A percentile compares a stretch with the other conserved stretches of the same genome.
phyloP scores from a whole-genome alignment of 306 rosid species.

The Vachellia collinsii region DNA sequence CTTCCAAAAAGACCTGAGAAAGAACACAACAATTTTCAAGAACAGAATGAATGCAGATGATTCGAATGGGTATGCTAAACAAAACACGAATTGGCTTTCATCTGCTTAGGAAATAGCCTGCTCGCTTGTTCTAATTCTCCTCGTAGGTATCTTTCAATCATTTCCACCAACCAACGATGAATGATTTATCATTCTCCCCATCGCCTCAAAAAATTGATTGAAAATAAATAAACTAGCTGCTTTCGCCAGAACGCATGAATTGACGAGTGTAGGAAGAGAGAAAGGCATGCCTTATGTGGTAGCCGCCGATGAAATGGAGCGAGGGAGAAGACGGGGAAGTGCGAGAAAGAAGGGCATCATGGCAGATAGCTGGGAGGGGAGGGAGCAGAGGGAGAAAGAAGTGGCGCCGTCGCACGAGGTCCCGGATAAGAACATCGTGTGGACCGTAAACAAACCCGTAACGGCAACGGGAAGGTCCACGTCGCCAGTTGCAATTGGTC shows the following conservation, averaged over 20 bases:
- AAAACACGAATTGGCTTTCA: slow-evolving; percentile 1
- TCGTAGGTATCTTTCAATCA: neutral
- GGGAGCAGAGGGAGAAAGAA: slow-evolving; percentile 1
- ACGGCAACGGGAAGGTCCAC: slow-evolving; percentile 35
- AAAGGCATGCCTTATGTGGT: slow-evolving; percentile 30
- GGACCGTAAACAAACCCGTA: slow-evolving; percentile 47
- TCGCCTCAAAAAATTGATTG: neutral
- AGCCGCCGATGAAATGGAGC: neutral
- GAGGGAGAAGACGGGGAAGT: neutral
- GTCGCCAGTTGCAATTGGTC: slow-evolving; percentile 27
- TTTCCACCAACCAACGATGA: neutral
- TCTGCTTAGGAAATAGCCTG: neutral
- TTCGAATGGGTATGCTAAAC: neutral
- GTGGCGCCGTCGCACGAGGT: slow-evolving; percentile 17
- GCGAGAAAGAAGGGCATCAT: neutral
- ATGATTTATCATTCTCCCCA: neutral
- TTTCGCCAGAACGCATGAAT: neutral
- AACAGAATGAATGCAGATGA: neutral
- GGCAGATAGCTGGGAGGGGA: neutral
- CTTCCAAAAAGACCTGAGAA: slow-evolving; percentile 43
- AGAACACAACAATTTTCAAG: slow-evolving; percentile 1
- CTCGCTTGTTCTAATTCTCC: slow-evolving; percentile 4
- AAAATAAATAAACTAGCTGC: neutral
- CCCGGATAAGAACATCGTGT: slow-evolving; percentile 52
- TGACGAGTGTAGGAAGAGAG: neutral